Evolutionary conservation across 768 basidiomycete species (phyloP).

Genomic region (Termitomyces sp.): DNA sequence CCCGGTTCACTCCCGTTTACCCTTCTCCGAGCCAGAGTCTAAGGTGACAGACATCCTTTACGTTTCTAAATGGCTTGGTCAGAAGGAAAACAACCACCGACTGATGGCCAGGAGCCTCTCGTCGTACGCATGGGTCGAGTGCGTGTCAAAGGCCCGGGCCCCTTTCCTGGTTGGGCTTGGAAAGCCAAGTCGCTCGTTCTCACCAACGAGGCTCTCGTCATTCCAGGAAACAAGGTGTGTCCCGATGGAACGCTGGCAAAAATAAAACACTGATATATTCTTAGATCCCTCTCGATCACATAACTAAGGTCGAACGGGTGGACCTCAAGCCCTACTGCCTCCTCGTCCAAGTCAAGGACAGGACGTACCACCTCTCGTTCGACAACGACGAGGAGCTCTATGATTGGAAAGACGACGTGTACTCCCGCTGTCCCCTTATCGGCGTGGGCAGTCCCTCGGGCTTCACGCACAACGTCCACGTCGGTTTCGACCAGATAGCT

Average conservation of each 20-base stretch:
- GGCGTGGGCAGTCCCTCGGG: slow-evolving; percentile 29
- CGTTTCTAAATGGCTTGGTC: not conserved
- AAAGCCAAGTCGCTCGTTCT: slow-evolving; percentile 15
- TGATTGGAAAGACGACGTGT: slow-evolving; percentile 44
- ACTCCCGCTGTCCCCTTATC: slow-evolving; percentile 32
- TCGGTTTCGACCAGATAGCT: slow-evolving; percentile 26
- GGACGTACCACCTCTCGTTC: slow-evolving; percentile 31
- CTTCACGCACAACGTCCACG: slow-evolving; percentile 36
- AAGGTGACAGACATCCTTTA: not conserved
- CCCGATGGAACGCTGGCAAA: not conserved
- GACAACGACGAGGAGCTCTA: slow-evolving; percentile 35
- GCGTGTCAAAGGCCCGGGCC: slow-evolving; percentile 13
- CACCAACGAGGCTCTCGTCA: slow-evolving; percentile 16
- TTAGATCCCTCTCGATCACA: slow-evolving; percentile 26
- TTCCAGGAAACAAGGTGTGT: slow-evolving; percentile 15
- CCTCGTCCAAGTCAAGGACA: slow-evolving; percentile 26
- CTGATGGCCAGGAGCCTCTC: not conserved
- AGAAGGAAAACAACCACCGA: not conserved
- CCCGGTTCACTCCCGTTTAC: not conserved
- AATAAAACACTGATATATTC: not conserved
- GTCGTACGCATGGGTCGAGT: slow-evolving; percentile 13
- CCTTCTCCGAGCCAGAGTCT: not conserved
- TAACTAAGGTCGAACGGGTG: slow-evolving; percentile 34
- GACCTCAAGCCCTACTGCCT: slow-evolving; percentile 33
- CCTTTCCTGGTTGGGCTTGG: slow-evolving; percentile 16